Percentiles rank a stretch among this genome's conserved stretches.
Conservation (phyloP, 805 yeast species). For the Hanseniaspora jakobsenii region DNA sequence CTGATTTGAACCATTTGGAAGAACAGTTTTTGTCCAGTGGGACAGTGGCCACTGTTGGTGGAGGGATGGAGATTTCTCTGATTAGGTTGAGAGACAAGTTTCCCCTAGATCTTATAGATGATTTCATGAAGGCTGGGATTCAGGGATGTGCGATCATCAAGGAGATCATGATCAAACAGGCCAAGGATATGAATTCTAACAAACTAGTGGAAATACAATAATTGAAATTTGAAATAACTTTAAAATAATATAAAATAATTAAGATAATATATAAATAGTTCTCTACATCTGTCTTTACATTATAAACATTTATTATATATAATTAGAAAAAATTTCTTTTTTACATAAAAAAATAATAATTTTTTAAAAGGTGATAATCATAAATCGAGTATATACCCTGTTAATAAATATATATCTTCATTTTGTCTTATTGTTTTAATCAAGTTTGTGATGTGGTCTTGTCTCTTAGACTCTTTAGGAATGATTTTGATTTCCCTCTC, state of each 20-base stretch:
- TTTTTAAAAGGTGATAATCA: too few relatives aligned
- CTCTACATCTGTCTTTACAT: too few relatives aligned
- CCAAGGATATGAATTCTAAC: slow-evolving; percentile 60
- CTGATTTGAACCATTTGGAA: slow-evolving; percentile 74
- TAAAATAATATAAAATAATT: too few relatives aligned
- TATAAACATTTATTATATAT: too few relatives aligned
- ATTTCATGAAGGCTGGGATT: slow-evolving; percentile 66
- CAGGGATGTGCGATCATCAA: slow-evolving; percentile 77
- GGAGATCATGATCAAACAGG: slow-evolving; percentile 74
- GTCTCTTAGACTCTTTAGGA: slow-evolving; percentile 43
- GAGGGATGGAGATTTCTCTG: slow-evolving; percentile 63
- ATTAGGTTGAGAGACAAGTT: slow-evolving; percentile 71
- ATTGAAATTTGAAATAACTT: slow-evolving; percentile 7
- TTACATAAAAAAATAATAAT: too few relatives aligned
- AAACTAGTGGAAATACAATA: slow-evolving; percentile 34
- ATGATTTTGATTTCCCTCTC: slow-evolving; percentile 39
- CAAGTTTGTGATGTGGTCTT: slow-evolving; percentile 30
- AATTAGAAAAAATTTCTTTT: too few relatives aligned
- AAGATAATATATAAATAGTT: too few relatives aligned
- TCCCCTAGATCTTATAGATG: slow-evolving; percentile 69
- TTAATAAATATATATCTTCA: too few relatives aligned
- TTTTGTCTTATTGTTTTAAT: slow-evolving; percentile 23
- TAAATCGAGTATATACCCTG: too few relatives aligned
- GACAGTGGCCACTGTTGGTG: slow-evolving; percentile 77
- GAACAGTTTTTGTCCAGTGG: slow-evolving; percentile 71